phyloP scores from a whole-genome alignment of 768 basidiomycete genomes.

The Chalciporus pseudorubinellus region DNA sequence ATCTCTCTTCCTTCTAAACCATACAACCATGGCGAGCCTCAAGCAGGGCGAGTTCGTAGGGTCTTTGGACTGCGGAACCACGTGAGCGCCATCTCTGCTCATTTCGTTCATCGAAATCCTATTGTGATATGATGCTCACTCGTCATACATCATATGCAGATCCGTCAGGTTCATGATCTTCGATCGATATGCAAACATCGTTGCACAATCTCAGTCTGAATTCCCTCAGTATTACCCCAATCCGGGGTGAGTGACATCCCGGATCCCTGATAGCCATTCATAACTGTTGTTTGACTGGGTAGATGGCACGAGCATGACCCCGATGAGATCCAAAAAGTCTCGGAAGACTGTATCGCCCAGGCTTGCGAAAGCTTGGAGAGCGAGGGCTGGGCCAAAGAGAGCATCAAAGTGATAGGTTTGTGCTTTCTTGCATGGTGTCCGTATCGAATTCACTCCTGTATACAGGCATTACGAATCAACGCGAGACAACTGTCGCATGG shows the following conservation, averaged over 20 bases:
- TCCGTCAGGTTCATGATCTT: conserved; percentile 93
- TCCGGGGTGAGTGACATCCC: conserved; percentile 58
- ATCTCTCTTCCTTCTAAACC: background rate
- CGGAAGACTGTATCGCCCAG: conserved; percentile 71
- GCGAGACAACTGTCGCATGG: conserved; percentile 96
- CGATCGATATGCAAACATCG: conserved; percentile 80
- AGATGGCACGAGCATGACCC: conserved; percentile 98
- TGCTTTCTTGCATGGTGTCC: conserved; percentile 5
- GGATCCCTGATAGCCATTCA: background rate
- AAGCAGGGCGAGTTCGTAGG: conserved; percentile 84
- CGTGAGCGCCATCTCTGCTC: conserved; percentile 53
- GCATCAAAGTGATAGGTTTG: conserved; percentile 90
- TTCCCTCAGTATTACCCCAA: conserved; percentile 92
- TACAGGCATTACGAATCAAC: conserved; percentile 91
- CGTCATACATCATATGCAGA: conserved; percentile 36
- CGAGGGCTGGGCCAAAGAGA: conserved; percentile 72
- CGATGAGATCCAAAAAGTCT: conserved; percentile 71
- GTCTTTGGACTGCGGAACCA: conserved; percentile 92
- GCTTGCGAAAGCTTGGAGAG: conserved; percentile 69
- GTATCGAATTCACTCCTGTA: conserved; percentile 5
- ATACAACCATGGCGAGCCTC: conserved; percentile 32
- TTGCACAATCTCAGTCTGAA: conserved; percentile 87
- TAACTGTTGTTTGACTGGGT: background rate
- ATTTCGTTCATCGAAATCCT: background rate
- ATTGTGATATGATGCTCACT: conserved; percentile 1